Evolutionary conservation across 495 filamentous ascomycete genomes (phyloP).

Genomic region (Penicillium herquei): DNA sequence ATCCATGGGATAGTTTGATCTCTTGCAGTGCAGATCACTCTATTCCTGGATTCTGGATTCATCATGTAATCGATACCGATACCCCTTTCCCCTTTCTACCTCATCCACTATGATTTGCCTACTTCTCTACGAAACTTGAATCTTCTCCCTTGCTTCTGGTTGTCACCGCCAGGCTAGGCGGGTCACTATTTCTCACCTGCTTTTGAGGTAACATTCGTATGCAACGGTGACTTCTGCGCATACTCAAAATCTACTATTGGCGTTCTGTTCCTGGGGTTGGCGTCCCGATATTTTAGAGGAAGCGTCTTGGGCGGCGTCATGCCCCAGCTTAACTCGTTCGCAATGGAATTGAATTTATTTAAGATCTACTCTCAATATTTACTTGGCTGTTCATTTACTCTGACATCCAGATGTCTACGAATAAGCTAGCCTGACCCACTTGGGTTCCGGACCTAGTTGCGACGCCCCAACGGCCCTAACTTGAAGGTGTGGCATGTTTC

Average conservation of each 20-base stretch:
- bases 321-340: slow-evolving; percentile 16
- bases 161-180: slow-evolving; percentile 11
- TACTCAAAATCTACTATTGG: slow-evolving; percentile 18
- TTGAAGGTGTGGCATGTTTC: no score
- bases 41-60: slow-evolving; percentile 1
- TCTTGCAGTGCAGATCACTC: slow-evolving; percentile 15
- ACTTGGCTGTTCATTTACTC: no score
- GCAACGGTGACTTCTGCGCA: slow-evolving; percentile 7
- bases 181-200: slow-evolving; percentile 2
- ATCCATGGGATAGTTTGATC: slow-evolving; percentile 15
- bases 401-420: no score
- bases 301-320: slow-evolving; percentile 19
- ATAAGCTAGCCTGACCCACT: no score
- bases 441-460: no score
- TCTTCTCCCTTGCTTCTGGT: slow-evolving; percentile 25
- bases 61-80: slow-evolving; percentile 27
- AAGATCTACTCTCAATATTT: neutral
- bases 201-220: slow-evolving; percentile 15
- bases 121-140: slow-evolving; percentile 1
- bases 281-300: slow-evolving; percentile 13
- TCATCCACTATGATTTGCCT: neutral
- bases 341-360: slow-evolving; percentile 9
- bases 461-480: no score
- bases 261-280: slow-evolving; percentile 20
- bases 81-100: slow-evolving; percentile 8